A percentile compares a stretch with the other conserved stretches of the same genome.
These are phyloP conservation scores for Sugiyamaella sp. DNA, from an alignment of 1,139 yeast genomes.

Conservation along the genomic window DNA sequence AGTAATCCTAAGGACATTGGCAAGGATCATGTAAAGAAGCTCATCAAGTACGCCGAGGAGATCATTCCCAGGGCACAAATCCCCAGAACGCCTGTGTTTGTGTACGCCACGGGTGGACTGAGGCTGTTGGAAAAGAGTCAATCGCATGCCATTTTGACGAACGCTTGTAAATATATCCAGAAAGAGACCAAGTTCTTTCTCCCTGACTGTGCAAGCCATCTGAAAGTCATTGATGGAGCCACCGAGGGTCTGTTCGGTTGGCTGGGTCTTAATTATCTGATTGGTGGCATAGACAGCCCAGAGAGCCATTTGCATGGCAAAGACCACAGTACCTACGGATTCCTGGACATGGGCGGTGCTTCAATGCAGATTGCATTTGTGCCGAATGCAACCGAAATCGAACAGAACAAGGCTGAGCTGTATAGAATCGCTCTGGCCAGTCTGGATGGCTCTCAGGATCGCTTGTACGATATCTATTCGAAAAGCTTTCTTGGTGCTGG, in stretches of 20 bases:
- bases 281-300: conserved; percentile 59
- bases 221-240: conserved; percentile 74
- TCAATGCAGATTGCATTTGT: conserved; percentile 82
- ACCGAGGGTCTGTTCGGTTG: conserved; percentile 83
- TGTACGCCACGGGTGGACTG: conserved; percentile 85
- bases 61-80: conserved; percentile 69
- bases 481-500: conserved; percentile 77
- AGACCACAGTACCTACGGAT: conserved; percentile 65
- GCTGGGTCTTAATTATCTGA: conserved; percentile 72
- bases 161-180: conserved; percentile 59
- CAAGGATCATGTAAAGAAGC: conserved; percentile 55
- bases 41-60: conserved; percentile 56
- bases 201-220: conserved; percentile 54
- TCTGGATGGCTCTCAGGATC: conserved; percentile 38
- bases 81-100: conserved; percentile 70
- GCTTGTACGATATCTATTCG: conserved; percentile 55
- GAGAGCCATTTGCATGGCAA: conserved; percentile 54
- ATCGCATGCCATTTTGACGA: conserved; percentile 54
- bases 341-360: conserved; percentile 88
- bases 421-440: conserved; percentile 54
- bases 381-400: conserved; percentile 60
- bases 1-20: conserved; percentile 57
- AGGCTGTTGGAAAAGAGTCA: conserved; percentile 60
- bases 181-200: conserved; percentile 59
- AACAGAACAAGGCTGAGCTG: conserved; percentile 58